A percentile compares a stretch with the other conserved stretches of the same genome.
phyloP scores from a whole-genome alignment of 768 basidiomycete genomes.

The Amanita pallidorosea region DNA sequence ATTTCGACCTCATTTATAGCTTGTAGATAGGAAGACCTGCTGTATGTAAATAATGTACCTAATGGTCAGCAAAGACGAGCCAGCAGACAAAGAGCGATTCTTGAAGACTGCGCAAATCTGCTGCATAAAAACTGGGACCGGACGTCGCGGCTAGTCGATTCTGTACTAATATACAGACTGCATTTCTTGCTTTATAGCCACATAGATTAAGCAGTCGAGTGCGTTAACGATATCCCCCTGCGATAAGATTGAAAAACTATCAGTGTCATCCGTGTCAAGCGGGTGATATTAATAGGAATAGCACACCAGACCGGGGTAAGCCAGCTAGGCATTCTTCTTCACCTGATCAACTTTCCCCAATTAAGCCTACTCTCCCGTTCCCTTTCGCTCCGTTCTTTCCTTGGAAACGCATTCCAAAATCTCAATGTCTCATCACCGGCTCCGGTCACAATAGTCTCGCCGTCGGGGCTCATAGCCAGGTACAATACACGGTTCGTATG shows the following conservation, averaged over 20 bases:
- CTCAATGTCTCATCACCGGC: slow-evolving; percentile 95
- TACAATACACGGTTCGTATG: slow-evolving; percentile 94
- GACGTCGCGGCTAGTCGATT: neutral
- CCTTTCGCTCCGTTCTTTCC: slow-evolving; percentile 36
- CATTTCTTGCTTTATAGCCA: neutral
- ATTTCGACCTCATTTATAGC: neutral
- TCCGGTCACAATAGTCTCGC: slow-evolving; percentile 96
- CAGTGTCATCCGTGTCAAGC: neutral
- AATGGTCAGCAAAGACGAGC: neutral
- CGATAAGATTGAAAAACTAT: neutral
- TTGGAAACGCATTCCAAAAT: slow-evolving; percentile 98
- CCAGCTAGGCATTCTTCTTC: neutral
- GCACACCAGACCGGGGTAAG: neutral
- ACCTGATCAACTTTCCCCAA: slow-evolving; percentile 45
- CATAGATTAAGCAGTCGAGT: neutral
- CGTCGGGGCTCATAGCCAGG: slow-evolving; percentile 96
- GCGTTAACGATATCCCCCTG: neutral
- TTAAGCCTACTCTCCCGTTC: slow-evolving; percentile 35
- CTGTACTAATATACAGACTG: neutral
- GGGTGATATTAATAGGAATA: neutral
- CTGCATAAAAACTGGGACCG: neutral
- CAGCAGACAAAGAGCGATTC: neutral
- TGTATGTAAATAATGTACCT: neutral
- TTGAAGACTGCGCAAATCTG: neutral
- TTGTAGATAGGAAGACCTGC: neutral